These are phyloP conservation scores for Blastocystis sp. DNA, from an alignment of 352 stramenopile species.

Conservation along the genomic window DNA sequence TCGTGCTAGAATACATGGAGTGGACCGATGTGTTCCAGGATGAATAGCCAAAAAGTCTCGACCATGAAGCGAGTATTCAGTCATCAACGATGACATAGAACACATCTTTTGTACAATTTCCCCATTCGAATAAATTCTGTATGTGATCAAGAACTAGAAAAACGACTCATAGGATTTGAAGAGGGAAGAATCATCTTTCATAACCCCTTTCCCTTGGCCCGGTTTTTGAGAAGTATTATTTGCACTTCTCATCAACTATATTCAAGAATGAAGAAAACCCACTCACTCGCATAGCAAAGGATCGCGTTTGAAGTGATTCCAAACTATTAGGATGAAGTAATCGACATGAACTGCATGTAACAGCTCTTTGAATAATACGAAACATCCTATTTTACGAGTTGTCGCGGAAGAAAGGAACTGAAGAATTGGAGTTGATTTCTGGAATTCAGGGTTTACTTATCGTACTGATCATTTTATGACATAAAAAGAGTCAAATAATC, in stretches of 20 bases:
- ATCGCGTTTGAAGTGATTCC: not conserved
- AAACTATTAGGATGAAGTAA: not conserved
- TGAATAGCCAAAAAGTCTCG: conserved; percentile 27
- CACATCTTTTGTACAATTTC: conserved; percentile 41
- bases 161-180: conserved; percentile 21
- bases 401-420: not conserved
- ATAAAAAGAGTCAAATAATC: not conserved
- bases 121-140: conserved; percentile 21
- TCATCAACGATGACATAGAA: conserved; percentile 20
- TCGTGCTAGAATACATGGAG: conserved; percentile 9
- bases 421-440: no score
- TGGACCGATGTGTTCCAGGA: conserved; percentile 10
- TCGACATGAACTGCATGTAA: not conserved
- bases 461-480: not conserved
- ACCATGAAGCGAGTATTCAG: conserved; percentile 4
- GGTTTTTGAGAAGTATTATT: not conserved
- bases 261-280: not conserved
- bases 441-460: not conserved
- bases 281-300: not conserved
- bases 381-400: no score
- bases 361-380: not conserved
- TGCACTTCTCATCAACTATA: not conserved
- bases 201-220: not conserved
- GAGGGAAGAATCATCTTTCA: conserved; percentile 4
- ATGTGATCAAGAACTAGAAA: not conserved